Evolutionary conservation across 2,329 filamentous ascomycete species (phyloP).

Genomic region (Cladophialophora carrionii): DNA sequence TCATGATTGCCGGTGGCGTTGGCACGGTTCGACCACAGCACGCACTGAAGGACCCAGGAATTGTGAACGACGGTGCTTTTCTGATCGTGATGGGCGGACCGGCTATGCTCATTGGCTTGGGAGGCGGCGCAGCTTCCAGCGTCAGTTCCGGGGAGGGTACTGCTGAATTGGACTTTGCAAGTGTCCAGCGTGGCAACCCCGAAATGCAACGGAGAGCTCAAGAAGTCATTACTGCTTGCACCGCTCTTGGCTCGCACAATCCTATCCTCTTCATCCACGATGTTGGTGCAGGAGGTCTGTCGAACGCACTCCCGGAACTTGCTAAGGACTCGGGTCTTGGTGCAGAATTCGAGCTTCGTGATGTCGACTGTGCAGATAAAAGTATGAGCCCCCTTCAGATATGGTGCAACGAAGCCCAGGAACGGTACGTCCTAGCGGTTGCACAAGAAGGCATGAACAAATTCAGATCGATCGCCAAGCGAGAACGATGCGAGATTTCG

Average conservation of each 20-base stretch:
- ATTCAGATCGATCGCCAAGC: conserved; percentile 69
- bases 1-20: conserved; percentile 95
- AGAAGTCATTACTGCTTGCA: conserved; percentile 96
- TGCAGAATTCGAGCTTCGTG: conserved; percentile 89
- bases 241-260: conserved; percentile 78
- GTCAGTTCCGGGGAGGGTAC: conserved; percentile 84
- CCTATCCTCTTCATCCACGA: conserved; percentile 98
- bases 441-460: conserved; percentile 76
- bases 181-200: conserved; percentile 94
- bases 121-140: conserved; percentile 92
- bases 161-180: conserved; percentile 93
- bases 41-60: conserved; percentile 77
- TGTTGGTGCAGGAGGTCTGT: conserved; percentile 88
- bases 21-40: conserved; percentile 90
- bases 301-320: conserved; percentile 81
- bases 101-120: conserved; percentile 95
- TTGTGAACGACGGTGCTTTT: conserved; percentile 85
- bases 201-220: conserved; percentile 95
- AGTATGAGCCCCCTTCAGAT: conserved; percentile 96
- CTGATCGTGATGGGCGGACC: conserved; percentile 92
- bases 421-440: conserved; percentile 90
- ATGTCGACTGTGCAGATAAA: conserved; percentile 85
- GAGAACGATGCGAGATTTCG: conserved; percentile 91
- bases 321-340: conserved; percentile 91
- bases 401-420: conserved; percentile 97